phyloP scores from a whole-genome alignment of 495 filamentous ascomycete species.

The Hyaloscypha hepaticicola region DNA sequence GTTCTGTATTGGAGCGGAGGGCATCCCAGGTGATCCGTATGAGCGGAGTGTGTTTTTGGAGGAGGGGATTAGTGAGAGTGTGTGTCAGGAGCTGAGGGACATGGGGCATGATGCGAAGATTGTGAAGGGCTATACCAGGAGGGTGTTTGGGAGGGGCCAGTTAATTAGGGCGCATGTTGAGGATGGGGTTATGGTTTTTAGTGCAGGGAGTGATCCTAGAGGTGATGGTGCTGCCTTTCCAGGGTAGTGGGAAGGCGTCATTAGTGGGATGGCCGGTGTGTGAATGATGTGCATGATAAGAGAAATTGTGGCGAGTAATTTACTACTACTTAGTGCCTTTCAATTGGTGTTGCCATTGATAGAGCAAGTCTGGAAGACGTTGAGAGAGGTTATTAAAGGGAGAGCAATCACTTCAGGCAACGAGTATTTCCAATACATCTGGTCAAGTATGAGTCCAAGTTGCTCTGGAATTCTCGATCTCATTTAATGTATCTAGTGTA shows the following conservation, averaged over 20 bases:
- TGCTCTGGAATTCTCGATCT: background rate
- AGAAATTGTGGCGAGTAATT: too few species aligned
- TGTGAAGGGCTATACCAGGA: conserved; percentile 62
- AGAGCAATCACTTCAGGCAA: too few species aligned
- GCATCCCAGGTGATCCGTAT: conserved; percentile 55
- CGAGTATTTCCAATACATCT: background rate
- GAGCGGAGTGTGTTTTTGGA: conserved; percentile 71
- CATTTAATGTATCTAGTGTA: background rate
- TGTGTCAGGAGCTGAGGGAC: conserved; percentile 60
- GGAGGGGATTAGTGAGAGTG: conserved; percentile 72
- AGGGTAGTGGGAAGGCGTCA: conserved; percentile 28
- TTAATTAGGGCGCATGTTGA: conserved; percentile 75
- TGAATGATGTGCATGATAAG: background rate
- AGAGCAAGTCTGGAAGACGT: too few species aligned
- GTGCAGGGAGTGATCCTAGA: conserved; percentile 81
- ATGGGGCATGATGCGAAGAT: conserved; percentile 76
- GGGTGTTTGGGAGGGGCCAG: conserved; percentile 87
- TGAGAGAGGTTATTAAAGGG: too few species aligned
- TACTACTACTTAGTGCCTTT: too few species aligned
- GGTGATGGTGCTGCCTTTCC: conserved; percentile 86
- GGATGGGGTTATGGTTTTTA: conserved; percentile 69
- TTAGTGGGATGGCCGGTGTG: background rate
- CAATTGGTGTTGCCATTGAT: too few species aligned
- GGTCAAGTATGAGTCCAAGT: background rate
- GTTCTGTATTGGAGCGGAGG: conserved; percentile 70